Conservation (phyloP, 1,139 yeast species). For the Hanseniaspora sp. region DNA sequence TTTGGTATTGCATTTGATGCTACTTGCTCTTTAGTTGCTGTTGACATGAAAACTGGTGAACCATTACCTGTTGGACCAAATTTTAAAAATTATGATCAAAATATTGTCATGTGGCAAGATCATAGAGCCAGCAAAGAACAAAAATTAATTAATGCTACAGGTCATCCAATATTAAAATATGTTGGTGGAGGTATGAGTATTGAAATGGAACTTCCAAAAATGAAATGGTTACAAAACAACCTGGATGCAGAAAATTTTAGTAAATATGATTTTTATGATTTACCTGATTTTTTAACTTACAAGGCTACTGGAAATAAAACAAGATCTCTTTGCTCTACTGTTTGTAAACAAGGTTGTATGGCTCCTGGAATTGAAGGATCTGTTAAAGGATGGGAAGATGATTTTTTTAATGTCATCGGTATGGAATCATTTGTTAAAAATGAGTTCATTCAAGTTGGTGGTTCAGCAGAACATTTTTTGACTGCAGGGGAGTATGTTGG, state of each 20-base stretch:
- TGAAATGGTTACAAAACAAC: constrained; percentile 87
- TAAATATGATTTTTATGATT: constrained; percentile 74
- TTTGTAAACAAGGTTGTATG: constrained; percentile 90
- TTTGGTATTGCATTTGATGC: constrained; percentile 94
- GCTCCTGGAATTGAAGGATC: constrained; percentile 86
- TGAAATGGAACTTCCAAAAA: constrained; percentile 96
- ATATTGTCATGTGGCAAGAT: constrained; percentile 94
- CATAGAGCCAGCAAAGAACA: constrained; percentile 92
- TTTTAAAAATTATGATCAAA: constrained; percentile 58
- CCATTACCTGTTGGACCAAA: constrained; percentile 93
- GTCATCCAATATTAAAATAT: constrained; percentile 68
- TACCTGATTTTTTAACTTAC: constrained; percentile 83
- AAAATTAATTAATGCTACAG: constrained; percentile 62
- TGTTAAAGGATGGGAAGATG: constrained; percentile 77
- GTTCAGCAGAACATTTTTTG: constrained; percentile 61
- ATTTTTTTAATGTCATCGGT: constrained; percentile 56
- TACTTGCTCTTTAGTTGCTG: constrained; percentile 83
- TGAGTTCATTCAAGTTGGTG: constrained; percentile 72
- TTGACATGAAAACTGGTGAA: constrained; percentile 50
- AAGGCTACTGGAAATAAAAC: constrained; percentile 81
- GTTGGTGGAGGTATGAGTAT: constrained; percentile 97
- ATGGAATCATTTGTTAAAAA: constrained; percentile 68
- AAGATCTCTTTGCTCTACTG: constrained; percentile 78
- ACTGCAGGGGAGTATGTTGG: constrained; percentile 89
- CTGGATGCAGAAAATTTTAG: constrained; percentile 53